Percentiles rank a stretch among this genome's conserved stretches.
phyloP scores from a whole-genome alignment of 2,329 filamentous ascomycete species.

The Arthroderma uncinatum region DNA sequence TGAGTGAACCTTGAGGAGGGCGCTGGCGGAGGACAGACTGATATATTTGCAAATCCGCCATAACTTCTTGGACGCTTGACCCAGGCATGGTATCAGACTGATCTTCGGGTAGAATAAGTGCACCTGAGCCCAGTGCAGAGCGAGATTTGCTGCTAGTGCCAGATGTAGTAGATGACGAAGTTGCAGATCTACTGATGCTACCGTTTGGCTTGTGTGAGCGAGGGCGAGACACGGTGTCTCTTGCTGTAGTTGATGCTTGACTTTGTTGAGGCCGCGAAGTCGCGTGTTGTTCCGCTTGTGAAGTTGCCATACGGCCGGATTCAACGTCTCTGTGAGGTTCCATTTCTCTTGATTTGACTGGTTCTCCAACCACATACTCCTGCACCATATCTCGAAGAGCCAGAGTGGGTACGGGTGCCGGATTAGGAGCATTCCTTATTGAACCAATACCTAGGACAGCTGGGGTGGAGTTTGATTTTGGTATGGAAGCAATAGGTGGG shows the following conservation, averaged over 20 bases:
- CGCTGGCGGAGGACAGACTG: conserved; percentile 28
- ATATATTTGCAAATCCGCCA: conserved; percentile 31
- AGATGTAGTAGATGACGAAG: neutral
- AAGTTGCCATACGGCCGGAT: neutral
- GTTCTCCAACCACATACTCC: neutral
- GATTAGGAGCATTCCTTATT: neutral
- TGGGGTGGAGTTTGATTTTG: conserved; percentile 26
- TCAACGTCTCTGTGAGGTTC: neutral
- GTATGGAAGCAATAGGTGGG: conserved; percentile 19
- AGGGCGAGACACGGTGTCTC: neutral
- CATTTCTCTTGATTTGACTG: neutral
- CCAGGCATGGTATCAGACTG: conserved; percentile 28
- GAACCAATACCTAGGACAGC: conserved; percentile 17
- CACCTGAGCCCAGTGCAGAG: conserved; percentile 22
- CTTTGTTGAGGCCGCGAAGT: neutral
- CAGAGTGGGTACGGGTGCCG: neutral
- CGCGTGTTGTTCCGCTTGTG: neutral
- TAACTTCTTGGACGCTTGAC: conserved; percentile 31
- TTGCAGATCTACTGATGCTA: neutral
- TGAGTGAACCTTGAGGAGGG: conserved; percentile 9
- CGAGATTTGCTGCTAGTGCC: conserved; percentile 11
- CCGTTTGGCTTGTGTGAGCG: neutral
- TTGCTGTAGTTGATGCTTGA: neutral
- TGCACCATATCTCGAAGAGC: neutral
- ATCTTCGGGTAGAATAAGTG: conserved; percentile 31